Evolutionary conservation across 768 basidiomycete species (phyloP), one percentile per base, ranked within the genome.

Genomic region (Boletus edulis): DNA sequence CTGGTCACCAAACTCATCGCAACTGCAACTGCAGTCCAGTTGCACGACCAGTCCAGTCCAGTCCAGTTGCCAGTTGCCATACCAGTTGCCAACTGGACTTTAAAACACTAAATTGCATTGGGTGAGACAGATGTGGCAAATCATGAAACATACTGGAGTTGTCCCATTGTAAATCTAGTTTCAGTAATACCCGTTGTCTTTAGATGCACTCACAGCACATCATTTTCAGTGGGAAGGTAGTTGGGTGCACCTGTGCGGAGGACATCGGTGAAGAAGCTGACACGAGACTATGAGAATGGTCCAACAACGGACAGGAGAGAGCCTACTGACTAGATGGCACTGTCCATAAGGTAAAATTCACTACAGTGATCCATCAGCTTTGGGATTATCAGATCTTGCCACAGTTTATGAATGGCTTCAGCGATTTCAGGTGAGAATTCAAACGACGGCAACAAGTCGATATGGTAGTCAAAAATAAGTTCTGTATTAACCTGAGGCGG

Each of bases 261-360:
- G 11, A 94, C 87, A 50, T 93, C 84, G 12, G 79, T 77, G 72
- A 97, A 95, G 74, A 98, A 98, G 71, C 91, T 94, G 56, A 13
- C n/a, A 38, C 12, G 10, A 15, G 9, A 2, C 2, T 10, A 14
- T 59, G 18, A 56, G 59, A 22, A 47, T 18, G n/a, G 46, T 31
- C 22, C 0, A 31, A 9, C 13, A 15, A 37, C 8, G 11, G 47
- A 40, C 2, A 29, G 15, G 18, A 49, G 7, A 3, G 31, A 13
- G 46, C 10, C 24, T 12, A 81, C 89, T 67, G 62, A 92, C 91
- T 96, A 96, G 42, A 78, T 78, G 0, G 95, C 95, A 17, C 84
- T 90, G 67, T 97, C 95, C 92, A 95, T 96, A 14, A 97, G 76
- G 67, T 96, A 95, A 64, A 96, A 96, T 51, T 94, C 86, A 66